These are phyloP conservation scores for Artemisia annua DNA, from an alignment of 129 eudicot genomes.

Conservation along the genomic window DNA sequence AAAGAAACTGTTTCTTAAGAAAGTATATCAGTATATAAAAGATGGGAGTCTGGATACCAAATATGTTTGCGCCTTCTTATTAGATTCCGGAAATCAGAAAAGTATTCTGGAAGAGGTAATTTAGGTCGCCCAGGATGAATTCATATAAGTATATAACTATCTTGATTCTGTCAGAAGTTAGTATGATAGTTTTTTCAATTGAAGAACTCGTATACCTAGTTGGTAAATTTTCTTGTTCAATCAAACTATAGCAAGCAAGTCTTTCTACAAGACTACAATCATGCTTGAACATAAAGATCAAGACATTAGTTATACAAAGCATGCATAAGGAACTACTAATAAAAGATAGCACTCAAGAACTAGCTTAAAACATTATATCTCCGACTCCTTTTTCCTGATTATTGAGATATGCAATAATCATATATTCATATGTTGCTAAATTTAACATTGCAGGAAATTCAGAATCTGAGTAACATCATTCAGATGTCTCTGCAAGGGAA, in stretches of 20 bases:
- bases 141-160: background rate
- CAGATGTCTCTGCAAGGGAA: slow-evolving; percentile 7
- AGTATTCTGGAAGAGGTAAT: slow-evolving; percentile 67
- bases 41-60: slow-evolving; percentile 78
- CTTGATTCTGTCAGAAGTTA: background rate
- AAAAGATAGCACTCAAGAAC: too few relatives aligned
- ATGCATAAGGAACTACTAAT: too few relatives aligned
- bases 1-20: slow-evolving; percentile 63
- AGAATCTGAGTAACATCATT: slow-evolving; percentile 57
- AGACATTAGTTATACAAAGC: too few relatives aligned
- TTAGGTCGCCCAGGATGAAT: slow-evolving; percentile 6
- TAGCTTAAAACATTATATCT: too few relatives aligned
- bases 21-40: slow-evolving; percentile 86
- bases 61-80: slow-evolving; percentile 83
- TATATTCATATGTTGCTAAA: too few relatives aligned
- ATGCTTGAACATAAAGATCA: too few relatives aligned
- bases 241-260: background rate
- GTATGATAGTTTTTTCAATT: background rate
- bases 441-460: slow-evolving; percentile 55
- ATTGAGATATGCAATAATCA: too few relatives aligned
- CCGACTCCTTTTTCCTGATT: too few relatives aligned
- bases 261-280: too few relatives aligned
- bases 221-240: background rate
- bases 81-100: slow-evolving; percentile 48
- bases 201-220: background rate